Conservation (phyloP, 2,329 filamentous ascomycete species). For the Reticulascus tulasneorum region DNA sequence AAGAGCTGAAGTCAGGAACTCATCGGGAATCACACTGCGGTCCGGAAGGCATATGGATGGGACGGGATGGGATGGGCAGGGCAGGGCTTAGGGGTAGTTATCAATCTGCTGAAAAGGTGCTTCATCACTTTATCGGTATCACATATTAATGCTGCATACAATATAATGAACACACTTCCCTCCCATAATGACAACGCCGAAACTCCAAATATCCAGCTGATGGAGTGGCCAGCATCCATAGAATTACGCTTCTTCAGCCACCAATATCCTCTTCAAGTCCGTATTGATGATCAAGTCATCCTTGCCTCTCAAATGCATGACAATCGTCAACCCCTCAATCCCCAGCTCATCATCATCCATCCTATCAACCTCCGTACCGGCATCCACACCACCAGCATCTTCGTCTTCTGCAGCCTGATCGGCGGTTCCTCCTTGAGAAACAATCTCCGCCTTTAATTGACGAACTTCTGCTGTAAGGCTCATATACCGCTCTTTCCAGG, state of each 20-base stretch:
- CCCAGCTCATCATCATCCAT: conserved; percentile 32
- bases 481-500: conserved; percentile 38
- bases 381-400: conserved; percentile 12
- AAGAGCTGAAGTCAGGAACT: too few species aligned
- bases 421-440: conserved; percentile 15
- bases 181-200: too few species aligned
- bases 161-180: too few species aligned
- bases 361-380: conserved; percentile 15
- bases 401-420: conserved; percentile 8
- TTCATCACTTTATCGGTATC: too few species aligned
- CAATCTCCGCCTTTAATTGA: conserved; percentile 34
- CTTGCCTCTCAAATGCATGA: conserved; percentile 45
- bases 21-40: too few species aligned
- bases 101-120: too few species aligned
- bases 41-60: too few species aligned
- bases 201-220: too few species aligned
- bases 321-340: conserved; percentile 46
- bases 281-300: conserved; percentile 51
- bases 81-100: too few species aligned
- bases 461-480: conserved; percentile 37
- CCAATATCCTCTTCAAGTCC: conserved; percentile 26
- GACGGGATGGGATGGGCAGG: too few species aligned
- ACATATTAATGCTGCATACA: too few species aligned
- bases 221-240: too few species aligned
- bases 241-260: neutral